These are phyloP conservation scores for Mycosphaerella arachidis DNA, from an alignment of 2,329 filamentous ascomycete genomes.

Conservation along the genomic window DNA sequence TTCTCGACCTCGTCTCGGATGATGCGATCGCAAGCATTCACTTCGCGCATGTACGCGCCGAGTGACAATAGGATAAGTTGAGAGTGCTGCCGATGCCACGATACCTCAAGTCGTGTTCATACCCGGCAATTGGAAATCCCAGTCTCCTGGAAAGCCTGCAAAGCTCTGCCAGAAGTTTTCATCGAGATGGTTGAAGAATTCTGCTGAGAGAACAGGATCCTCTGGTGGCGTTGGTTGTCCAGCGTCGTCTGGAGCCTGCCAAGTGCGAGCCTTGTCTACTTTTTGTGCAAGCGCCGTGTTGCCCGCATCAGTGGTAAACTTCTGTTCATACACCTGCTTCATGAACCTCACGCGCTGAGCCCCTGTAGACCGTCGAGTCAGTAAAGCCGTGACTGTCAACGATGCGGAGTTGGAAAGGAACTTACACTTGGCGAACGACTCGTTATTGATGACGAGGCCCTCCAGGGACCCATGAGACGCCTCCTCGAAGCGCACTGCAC, in stretches of 20 bases:
- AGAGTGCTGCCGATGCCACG: too few species aligned
- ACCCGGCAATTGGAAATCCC: constrained; percentile 10
- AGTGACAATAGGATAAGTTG: too few species aligned
- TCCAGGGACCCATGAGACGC: constrained; percentile 18
- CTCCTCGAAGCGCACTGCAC: constrained; percentile 21
- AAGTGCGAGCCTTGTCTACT: constrained; percentile 2
- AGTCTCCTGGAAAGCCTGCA: constrained; percentile 18
- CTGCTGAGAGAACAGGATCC: constrained; percentile 18
- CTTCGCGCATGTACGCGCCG: too few species aligned
- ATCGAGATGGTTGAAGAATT: constrained; percentile 29
- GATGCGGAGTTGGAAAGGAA: not conserved
- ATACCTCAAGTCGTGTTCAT: not conserved
- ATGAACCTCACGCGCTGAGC: constrained; percentile 25
- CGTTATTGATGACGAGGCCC: constrained; percentile 26
- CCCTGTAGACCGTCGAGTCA: constrained; percentile 1
- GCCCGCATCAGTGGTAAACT: constrained; percentile 11
- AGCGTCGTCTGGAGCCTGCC: not conserved
- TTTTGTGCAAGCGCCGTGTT: not conserved
- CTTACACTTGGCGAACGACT: constrained; percentile 27
- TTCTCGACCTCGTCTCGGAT: too few species aligned
- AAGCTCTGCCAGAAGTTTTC: constrained; percentile 26
- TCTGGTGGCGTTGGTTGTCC: constrained; percentile 6
- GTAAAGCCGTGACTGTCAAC: not conserved
- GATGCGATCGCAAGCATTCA: too few species aligned
- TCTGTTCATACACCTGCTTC: constrained; percentile 26